A percentile compares a stretch with the other conserved stretches of the same genome.
phyloP scores from a whole-genome alignment of 495 filamentous ascomycete genomes.

The Podospora pseudoanserina region DNA sequence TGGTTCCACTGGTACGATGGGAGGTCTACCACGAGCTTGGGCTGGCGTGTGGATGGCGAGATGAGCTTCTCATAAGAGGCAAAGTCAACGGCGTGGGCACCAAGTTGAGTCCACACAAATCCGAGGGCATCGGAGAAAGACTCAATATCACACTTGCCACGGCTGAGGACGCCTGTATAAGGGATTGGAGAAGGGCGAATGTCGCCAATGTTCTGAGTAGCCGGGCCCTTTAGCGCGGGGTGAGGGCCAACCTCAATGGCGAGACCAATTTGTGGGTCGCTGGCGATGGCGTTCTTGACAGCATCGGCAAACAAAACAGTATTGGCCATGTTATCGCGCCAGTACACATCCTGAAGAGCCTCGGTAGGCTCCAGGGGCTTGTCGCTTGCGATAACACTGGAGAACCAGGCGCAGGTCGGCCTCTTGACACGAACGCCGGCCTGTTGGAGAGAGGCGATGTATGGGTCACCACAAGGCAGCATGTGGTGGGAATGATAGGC shows the following conservation, averaged over 20 bases:
- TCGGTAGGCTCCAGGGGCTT: slow-evolving; percentile 15
- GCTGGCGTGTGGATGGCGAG: background rate
- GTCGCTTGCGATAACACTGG: slow-evolving; percentile 22
- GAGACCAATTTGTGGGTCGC: slow-evolving; percentile 20
- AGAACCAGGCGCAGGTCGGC: slow-evolving; percentile 26
- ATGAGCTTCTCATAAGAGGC: background rate
- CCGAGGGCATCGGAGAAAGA: slow-evolving; percentile 34
- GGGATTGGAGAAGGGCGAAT: slow-evolving; percentile 12
- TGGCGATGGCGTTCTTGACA: slow-evolving; percentile 20
- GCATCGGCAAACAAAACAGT: slow-evolving; percentile 52
- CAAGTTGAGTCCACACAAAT: slow-evolving; percentile 26
- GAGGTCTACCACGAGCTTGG: slow-evolving; percentile 31
- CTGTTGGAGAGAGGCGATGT: slow-evolving; percentile 13
- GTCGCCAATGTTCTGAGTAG: slow-evolving; percentile 25
- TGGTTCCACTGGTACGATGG: slow-evolving; percentile 53
- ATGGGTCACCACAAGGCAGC: slow-evolving; percentile 27
- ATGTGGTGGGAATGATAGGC: slow-evolving; percentile 44
- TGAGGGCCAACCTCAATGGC: slow-evolving; percentile 54
- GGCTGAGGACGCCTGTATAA: slow-evolving; percentile 25
- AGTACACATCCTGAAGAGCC: slow-evolving; percentile 30
- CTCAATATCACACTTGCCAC: slow-evolving; percentile 23
- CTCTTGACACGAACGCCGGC: slow-evolving; percentile 18
- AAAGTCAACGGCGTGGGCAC: background rate
- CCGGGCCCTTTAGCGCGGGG: slow-evolving; percentile 45
- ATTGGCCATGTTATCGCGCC: slow-evolving; percentile 32